These are phyloP conservation scores for Sphenostylis stenocarpa DNA, from an alignment of 306 rosid genomes.

Conservation along the genomic window DNA sequence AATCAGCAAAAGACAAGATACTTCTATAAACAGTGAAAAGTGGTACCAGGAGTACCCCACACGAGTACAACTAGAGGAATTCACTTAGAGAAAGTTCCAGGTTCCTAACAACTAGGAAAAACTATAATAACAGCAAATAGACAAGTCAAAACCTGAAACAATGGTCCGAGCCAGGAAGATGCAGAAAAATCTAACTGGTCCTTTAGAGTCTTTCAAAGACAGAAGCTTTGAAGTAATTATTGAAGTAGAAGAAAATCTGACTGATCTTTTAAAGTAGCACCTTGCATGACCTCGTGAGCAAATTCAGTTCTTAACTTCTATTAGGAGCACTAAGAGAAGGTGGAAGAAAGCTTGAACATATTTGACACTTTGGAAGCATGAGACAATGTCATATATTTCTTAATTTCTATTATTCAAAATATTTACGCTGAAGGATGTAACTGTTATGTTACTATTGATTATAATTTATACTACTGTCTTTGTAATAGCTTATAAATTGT, in stretches of 20 bases:
- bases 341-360: conserved; percentile 14
- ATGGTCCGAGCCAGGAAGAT: not conserved
- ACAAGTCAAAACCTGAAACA: too few relatives aligned
- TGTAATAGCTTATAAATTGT: not conserved
- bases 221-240: too few relatives aligned
- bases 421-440: not conserved
- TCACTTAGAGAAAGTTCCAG: too few relatives aligned
- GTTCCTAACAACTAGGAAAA: too few relatives aligned
- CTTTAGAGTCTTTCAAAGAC: too few relatives aligned
- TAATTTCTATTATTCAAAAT: not conserved
- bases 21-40: too few relatives aligned
- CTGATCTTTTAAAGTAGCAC: not conserved
- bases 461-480: not conserved
- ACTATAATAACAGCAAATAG: too few relatives aligned
- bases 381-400: not conserved
- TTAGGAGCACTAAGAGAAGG: conserved; percentile 10
- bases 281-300: not conserved
- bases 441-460: not conserved
- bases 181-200: not conserved
- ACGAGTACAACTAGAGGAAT: too few relatives aligned
- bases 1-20: too few relatives aligned
- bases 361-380: not conserved
- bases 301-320: not conserved
- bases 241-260: not conserved
- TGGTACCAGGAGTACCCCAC: too few relatives aligned